A percentile compares a stretch with the other conserved stretches of the same genome.
These are phyloP conservation scores for Sugiyamaella japonica DNA, from an alignment of 1,139 yeast genomes.

Conservation along the genomic window DNA sequence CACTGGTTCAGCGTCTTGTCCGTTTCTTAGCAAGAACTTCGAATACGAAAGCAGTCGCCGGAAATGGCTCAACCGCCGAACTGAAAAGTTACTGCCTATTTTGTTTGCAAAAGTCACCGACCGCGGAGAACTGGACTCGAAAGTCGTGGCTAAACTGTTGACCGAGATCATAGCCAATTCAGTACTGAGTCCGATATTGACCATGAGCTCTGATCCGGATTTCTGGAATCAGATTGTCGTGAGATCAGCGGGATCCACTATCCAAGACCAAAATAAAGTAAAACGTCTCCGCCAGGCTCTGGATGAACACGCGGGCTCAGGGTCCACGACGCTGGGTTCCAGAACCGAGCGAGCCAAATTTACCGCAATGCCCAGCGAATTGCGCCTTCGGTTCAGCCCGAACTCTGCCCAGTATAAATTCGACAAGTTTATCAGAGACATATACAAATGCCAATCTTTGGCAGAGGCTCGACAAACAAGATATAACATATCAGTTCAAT, in stretches of 20 bases:
- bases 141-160: constrained; percentile 51
- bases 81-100: constrained; percentile 51
- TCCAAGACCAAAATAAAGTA: constrained; percentile 76
- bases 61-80: constrained; percentile 49
- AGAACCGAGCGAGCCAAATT: not conserved
- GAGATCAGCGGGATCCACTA: constrained; percentile 59
- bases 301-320: constrained; percentile 55
- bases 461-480: constrained; percentile 48
- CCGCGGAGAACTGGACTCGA: constrained; percentile 50
- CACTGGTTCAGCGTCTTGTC: constrained; percentile 48
- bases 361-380: constrained; percentile 7
- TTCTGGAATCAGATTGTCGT: constrained; percentile 70
- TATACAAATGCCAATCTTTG: constrained; percentile 41
- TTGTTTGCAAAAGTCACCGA: constrained; percentile 46
- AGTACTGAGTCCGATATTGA: constrained; percentile 54
- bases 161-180: constrained; percentile 65
- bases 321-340: not conserved
- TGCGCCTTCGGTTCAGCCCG: constrained; percentile 30
- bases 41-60: constrained; percentile 52
- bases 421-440: constrained; percentile 46
- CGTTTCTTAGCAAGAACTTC: constrained; percentile 36
- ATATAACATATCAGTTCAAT: constrained; percentile 47
- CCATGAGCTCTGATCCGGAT: constrained; percentile 69
- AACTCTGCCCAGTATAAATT: constrained; percentile 43
- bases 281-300: constrained; percentile 69